A percentile compares a stretch with the other conserved stretches of the same genome.
Evolutionary conservation across 345 rosid species (phyloP).

Genomic region (Sisymbrium irio): DNA sequence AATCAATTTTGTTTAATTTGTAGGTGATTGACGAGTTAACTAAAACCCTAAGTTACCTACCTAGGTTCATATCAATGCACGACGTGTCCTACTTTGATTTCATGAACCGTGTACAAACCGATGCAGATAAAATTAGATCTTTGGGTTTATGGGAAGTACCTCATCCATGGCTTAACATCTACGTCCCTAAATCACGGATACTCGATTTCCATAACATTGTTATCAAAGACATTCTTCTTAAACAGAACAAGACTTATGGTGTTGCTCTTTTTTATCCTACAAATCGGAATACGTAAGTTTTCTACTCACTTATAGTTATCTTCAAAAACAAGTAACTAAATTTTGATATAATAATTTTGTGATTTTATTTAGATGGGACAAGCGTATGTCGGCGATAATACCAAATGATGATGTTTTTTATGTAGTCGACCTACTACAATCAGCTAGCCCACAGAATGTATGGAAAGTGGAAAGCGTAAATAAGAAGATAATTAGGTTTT

Average conservation of each 20-base stretch:
- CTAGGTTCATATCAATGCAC: constrained; percentile 45
- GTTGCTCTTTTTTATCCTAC: constrained; percentile 69
- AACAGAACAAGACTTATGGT: constrained; percentile 55
- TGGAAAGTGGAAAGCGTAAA: too few species aligned
- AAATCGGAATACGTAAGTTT: constrained; percentile 56
- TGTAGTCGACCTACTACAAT: too few species aligned
- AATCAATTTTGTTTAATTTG: neutral
- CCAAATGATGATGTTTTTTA: too few species aligned
- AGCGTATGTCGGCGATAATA: too few species aligned
- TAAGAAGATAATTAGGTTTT: neutral
- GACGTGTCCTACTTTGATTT: constrained; percentile 74
- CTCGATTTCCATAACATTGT: constrained; percentile 58
- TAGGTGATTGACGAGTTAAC: constrained; percentile 43
- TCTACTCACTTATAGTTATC: constrained; percentile 8
- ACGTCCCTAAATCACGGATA: constrained; percentile 51
- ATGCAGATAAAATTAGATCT: constrained; percentile 65
- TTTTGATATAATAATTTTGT: neutral
- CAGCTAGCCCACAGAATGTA: too few species aligned
- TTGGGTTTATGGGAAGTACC: constrained; percentile 96
- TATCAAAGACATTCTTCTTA: constrained; percentile 57
- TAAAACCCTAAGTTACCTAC: constrained; percentile 33
- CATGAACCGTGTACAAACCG: constrained; percentile 72
- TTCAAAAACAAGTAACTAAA: neutral
- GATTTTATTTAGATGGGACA: too few species aligned
- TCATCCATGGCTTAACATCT: constrained; percentile 98